Evolutionary conservation across 1,284 basidiomycete species (phyloP).

Genomic region (Cutaneotrichosporon sp.): DNA sequence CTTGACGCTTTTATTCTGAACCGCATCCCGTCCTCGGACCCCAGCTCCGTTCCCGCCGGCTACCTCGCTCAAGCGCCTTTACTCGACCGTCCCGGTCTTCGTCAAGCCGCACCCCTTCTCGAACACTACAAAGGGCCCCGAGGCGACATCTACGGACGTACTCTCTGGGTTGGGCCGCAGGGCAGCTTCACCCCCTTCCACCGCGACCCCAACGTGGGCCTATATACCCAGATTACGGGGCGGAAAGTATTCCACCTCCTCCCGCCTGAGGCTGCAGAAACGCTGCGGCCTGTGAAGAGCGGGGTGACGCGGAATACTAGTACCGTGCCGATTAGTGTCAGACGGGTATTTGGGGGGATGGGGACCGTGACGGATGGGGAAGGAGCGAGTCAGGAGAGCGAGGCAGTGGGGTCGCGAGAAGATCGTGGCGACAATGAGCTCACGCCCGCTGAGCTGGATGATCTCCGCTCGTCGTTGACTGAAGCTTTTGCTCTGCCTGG

Average conservation of each 20-base stretch:
- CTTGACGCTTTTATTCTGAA: conserved; percentile 42
- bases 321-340: conserved; percentile 3
- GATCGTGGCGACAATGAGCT: too few species aligned
- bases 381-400: not conserved
- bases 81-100: conserved; percentile 22
- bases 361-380: not conserved
- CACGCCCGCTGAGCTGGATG: not conserved
- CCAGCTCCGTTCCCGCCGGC: conserved; percentile 28
- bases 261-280: conserved; percentile 25
- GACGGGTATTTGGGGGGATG: not conserved
- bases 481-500: conserved; percentile 25
- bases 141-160: conserved; percentile 33
- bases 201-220: conserved; percentile 40
- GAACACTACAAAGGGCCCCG: conserved; percentile 30
- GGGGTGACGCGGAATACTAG: conserved; percentile 7
- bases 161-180: conserved; percentile 41
- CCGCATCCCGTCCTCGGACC: conserved; percentile 29
- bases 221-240: conserved; percentile 42
- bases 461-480: conserved; percentile 6
- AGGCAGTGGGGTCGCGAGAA: too few species aligned
- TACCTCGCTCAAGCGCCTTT: conserved; percentile 45
- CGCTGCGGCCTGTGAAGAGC: conserved; percentile 17
- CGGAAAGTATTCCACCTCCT: conserved; percentile 37
- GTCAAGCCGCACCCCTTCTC: conserved; percentile 23
- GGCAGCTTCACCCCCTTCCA: conserved; percentile 44